phyloP scores from a whole-genome alignment of 2,329 filamentous ascomycete species.

The Aspergillus spinulosporus region DNA sequence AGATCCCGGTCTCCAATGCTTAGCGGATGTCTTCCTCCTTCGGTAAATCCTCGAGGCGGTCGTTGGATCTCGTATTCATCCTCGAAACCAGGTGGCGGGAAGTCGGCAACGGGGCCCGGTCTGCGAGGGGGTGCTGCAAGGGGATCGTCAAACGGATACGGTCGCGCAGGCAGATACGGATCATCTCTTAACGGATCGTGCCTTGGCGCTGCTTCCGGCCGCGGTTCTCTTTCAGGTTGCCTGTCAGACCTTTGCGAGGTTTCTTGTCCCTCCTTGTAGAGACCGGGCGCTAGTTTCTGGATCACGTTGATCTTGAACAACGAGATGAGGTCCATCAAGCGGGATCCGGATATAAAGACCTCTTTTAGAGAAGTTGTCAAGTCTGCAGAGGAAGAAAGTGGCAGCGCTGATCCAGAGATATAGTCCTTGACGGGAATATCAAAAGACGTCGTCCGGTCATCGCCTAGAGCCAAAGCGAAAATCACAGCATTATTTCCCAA shows the following conservation, averaged over 20 bases:
- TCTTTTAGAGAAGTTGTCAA: slow-evolving; percentile 45
- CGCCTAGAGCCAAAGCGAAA: slow-evolving; percentile 73
- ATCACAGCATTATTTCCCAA: slow-evolving; percentile 83
- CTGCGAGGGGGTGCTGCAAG: slow-evolving; percentile 60
- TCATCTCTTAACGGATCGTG: slow-evolving; percentile 55
- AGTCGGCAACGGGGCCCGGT: slow-evolving; percentile 69
- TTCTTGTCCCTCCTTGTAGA: slow-evolving; percentile 78
- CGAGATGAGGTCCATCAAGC: slow-evolving; percentile 68
- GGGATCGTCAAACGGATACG: slow-evolving; percentile 68
- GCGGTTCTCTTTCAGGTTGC: slow-evolving; percentile 42
- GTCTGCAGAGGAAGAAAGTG: slow-evolving; percentile 44
- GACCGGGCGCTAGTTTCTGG: slow-evolving; percentile 75
- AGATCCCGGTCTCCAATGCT: slow-evolving; percentile 83
- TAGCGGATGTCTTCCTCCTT: slow-evolving; percentile 57
- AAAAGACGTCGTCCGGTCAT: slow-evolving; percentile 77
- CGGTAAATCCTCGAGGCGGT: slow-evolving; percentile 56
- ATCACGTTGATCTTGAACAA: slow-evolving; percentile 77
- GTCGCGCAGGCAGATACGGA: slow-evolving; percentile 62
- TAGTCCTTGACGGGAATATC: slow-evolving; percentile 75
- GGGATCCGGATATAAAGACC: slow-evolving; percentile 71
- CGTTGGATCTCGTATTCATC: slow-evolving; percentile 84
- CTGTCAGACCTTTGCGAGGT: slow-evolving; percentile 44
- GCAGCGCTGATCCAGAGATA: slow-evolving; percentile 63
- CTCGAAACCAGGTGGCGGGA: slow-evolving; percentile 86
- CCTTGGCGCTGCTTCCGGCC: slow-evolving; percentile 43